These are phyloP conservation scores for Fraxinus ornus DNA, from an alignment of 305 asterid genomes.

Conservation along the genomic window DNA sequence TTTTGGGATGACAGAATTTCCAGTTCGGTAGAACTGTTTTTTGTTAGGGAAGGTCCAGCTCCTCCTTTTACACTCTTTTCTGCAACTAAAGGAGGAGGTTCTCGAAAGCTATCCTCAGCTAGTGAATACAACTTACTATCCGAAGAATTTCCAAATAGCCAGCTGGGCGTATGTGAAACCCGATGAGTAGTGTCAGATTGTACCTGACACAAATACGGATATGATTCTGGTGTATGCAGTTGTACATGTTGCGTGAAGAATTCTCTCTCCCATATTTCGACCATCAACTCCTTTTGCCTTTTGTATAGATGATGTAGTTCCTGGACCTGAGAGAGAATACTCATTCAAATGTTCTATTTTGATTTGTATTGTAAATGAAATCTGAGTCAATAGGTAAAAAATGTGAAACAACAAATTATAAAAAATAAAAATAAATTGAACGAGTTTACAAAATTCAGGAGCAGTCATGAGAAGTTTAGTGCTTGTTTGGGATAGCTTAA, in stretches of 20 bases:
- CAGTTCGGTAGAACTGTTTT: slow-evolving; percentile 25
- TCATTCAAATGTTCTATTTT: neutral
- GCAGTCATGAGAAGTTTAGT: neutral
- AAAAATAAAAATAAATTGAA: neutral
- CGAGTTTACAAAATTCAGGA: neutral
- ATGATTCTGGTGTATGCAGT: slow-evolving; percentile 35
- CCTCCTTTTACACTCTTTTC: slow-evolving; percentile 14
- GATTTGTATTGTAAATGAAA: neutral
- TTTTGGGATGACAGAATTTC: slow-evolving; percentile 24
- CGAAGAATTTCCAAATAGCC: slow-evolving; percentile 34
- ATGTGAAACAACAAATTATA: neutral
- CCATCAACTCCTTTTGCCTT: slow-evolving; percentile 69
- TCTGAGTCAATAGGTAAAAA: slow-evolving; percentile 6
- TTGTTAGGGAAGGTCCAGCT: slow-evolving; percentile 22
- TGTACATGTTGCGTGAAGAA: slow-evolving; percentile 29
- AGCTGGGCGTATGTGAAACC: slow-evolving; percentile 30
- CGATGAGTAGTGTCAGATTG: slow-evolving; percentile 36
- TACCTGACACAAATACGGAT: slow-evolving; percentile 31
- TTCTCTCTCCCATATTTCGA: slow-evolving; percentile 42
- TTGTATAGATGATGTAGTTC: slow-evolving; percentile 67
- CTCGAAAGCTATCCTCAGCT: slow-evolving; percentile 32
- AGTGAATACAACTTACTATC: slow-evolving; percentile 25
- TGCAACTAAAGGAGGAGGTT: slow-evolving; percentile 26
- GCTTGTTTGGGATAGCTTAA: neutral
- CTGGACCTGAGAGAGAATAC: slow-evolving; percentile 49